Evolutionary conservation across 306 rosid genomes (phyloP).

Genomic region (Vicia villosa): DNA sequence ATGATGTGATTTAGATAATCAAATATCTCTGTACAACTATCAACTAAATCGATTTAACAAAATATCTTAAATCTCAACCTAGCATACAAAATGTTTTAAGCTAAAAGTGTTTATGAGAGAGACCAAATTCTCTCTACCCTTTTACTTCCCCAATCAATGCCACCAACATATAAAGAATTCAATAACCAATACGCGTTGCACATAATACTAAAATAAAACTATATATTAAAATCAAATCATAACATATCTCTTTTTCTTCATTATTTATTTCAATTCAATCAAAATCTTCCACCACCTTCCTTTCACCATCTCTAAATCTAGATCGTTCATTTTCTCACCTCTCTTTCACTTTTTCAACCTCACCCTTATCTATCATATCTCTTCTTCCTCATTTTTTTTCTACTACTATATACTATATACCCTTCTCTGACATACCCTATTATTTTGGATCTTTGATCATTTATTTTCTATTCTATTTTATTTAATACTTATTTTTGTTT

Average conservation of each 20-base stretch:
- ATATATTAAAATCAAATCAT: neutral
- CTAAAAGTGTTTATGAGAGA: slow-evolving; percentile 40
- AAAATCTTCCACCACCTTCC: slow-evolving; percentile 41
- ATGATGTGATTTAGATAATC: no score
- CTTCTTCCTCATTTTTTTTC: neutral
- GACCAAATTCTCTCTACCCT: slow-evolving; percentile 55
- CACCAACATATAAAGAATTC: slow-evolving; percentile 27
- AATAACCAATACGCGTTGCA: slow-evolving; percentile 44
- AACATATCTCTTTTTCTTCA: neutral
- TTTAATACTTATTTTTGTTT: slow-evolving; percentile 26
- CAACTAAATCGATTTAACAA: no score
- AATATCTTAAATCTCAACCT: no score
- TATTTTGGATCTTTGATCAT: slow-evolving; percentile 41
- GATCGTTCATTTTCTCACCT: slow-evolving; percentile 39
- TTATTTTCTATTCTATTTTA: slow-evolving; percentile 10
- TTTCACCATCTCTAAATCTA: slow-evolving; percentile 40
- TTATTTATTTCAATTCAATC: neutral
- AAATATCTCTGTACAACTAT: no score
- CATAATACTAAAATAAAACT: slow-evolving; percentile 1
- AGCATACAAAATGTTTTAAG: no score
- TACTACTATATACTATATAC: neutral
- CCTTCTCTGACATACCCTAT: slow-evolving; percentile 48
- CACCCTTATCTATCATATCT: slow-evolving; percentile 24
- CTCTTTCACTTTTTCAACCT: slow-evolving; percentile 30
- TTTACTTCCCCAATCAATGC: slow-evolving; percentile 33